These are phyloP conservation scores for Alternaria tenuissima DNA, from an alignment of 2,329 filamentous ascomycete genomes.

Conservation along the genomic window DNA sequence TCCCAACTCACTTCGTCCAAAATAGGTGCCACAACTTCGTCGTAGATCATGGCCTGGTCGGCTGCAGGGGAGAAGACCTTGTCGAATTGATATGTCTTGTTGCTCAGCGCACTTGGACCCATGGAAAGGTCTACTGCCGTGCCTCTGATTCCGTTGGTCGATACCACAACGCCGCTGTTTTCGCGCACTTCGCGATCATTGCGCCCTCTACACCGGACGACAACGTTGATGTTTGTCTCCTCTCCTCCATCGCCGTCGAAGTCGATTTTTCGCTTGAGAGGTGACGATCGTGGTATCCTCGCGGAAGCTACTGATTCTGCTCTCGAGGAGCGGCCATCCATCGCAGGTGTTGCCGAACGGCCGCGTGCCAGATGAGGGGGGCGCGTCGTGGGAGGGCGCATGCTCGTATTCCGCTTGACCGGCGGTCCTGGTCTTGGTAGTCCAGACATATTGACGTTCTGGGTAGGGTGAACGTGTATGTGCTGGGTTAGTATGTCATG, in stretches of 20 bases:
- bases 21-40: slow-evolving; percentile 93
- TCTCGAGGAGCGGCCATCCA: slow-evolving; percentile 69
- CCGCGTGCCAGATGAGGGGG: slow-evolving; percentile 60
- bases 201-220: slow-evolving; percentile 91
- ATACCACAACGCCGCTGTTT: slow-evolving; percentile 92
- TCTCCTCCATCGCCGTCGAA: slow-evolving; percentile 75
- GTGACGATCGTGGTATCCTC: slow-evolving; percentile 53
- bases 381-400: slow-evolving; percentile 64
- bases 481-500: slow-evolving; percentile 24
- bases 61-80: slow-evolving; percentile 96
- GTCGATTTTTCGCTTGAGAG: slow-evolving; percentile 84
- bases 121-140: slow-evolving; percentile 86
- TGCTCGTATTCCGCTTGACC: slow-evolving; percentile 59
- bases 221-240: slow-evolving; percentile 97
- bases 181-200: slow-evolving; percentile 92
- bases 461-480: slow-evolving; percentile 25
- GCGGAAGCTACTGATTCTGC: slow-evolving; percentile 68
- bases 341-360: slow-evolving; percentile 58
- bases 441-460: slow-evolving; percentile 59
- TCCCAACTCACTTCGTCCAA: slow-evolving; percentile 76
- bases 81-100: slow-evolving; percentile 97
- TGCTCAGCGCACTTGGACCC: slow-evolving; percentile 89
- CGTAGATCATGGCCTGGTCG: slow-evolving; percentile 92
- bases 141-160: slow-evolving; percentile 86
- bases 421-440: slow-evolving; percentile 61